Conservation (phyloP, 768 basidiomycete species). For the Kwoniella sp. region DNA sequence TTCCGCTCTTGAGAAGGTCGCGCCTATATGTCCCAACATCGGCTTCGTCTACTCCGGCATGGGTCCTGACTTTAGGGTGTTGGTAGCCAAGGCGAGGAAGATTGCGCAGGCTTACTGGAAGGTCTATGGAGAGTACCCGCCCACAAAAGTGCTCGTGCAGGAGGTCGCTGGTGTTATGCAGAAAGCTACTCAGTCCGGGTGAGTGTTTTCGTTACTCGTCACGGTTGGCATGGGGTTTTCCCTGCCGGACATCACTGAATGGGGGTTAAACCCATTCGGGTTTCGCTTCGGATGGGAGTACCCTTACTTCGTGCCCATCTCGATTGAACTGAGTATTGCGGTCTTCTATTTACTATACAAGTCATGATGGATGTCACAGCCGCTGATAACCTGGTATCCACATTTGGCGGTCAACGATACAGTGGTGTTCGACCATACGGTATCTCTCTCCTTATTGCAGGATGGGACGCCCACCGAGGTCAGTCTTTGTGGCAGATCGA, state of each 20-base stretch:
- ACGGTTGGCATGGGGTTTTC: background rate
- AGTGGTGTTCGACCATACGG: slow-evolving; percentile 99
- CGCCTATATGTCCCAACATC: slow-evolving; percentile 96
- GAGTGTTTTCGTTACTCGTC: slow-evolving; percentile 50
- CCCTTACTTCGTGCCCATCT: background rate
- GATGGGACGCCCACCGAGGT: slow-evolving; percentile 93
- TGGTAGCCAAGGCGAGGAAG: slow-evolving; percentile 92
- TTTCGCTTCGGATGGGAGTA: no score
- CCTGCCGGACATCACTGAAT: slow-evolving; percentile 8
- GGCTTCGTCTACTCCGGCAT: slow-evolving; percentile 99
- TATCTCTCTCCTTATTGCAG: slow-evolving; percentile 93
- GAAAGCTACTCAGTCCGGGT: slow-evolving; percentile 98
- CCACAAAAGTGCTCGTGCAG: slow-evolving; percentile 91
- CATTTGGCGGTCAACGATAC: slow-evolving; percentile 14
- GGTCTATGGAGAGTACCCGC: slow-evolving; percentile 96
- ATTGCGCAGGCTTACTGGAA: slow-evolving; percentile 99
- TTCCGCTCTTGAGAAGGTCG: slow-evolving; percentile 96
- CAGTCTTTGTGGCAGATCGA: slow-evolving; percentile 98
- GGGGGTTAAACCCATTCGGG: no score
- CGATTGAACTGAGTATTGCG: background rate
- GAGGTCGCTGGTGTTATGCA: slow-evolving; percentile 99
- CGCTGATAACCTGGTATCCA: no score
- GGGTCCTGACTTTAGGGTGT: slow-evolving; percentile 96
- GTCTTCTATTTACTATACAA: no score
- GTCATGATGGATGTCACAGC: no score